Base-by-base conservation (phyloP, 257 asterid genomes). In the Jasminum sambac region DNA sequence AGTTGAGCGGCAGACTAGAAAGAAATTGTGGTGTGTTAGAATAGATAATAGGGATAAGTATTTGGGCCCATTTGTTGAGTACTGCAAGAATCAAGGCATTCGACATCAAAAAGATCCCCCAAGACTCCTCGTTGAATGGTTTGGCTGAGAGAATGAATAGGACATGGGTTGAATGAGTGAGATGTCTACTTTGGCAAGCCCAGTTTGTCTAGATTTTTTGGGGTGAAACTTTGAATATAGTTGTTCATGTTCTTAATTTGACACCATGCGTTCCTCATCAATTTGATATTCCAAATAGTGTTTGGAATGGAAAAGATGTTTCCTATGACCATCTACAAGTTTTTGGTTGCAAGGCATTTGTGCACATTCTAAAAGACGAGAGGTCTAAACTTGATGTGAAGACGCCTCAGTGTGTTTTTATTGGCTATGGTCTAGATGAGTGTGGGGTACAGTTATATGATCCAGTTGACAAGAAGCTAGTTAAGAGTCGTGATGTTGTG, bases 271-370 rank as follows among this genome's bases (percentile, higher is more conserved):
- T n/a, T n/a, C n/a, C n/a, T n/a, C n/a, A n/a, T n/a, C n/a, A n/a
- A n/a, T n/a, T n/a, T n/a, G n/a, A n/a, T n/a, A n/a, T n/a, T n/a
- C n/a, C n/a, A n/a, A n/a, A n/a, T n/a, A n/a, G n/a, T n/a, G n/a
- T n/a, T n/a, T n/a, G n/a, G n/a, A n/a, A n/a, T n/a, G n/a, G n/a
- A n/a, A n/a, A n/a, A n/a, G n/a, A n/a, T n/a, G 24, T 52, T 3
- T 4, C 14, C 10, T 63, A 48, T 36, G 11, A 34, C 11, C 55
- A 63, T 10, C 17, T 76, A n/a, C 16, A 34, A 3, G 37, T 73
- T 10, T 78, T 78, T 40, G 72, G 78, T 0, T 73, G 67, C 7
- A 66, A n/a, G n/a, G n/a, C n/a, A n/a, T n/a, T n/a, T n/a, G n/a
- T n/a, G n/a, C n/a, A n/a, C n/a, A n/a, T n/a, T 39, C 16, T 73